phyloP scores from a whole-genome alignment of 2,329 filamentous ascomycete genomes.

The Macrophomina phaseolina region DNA sequence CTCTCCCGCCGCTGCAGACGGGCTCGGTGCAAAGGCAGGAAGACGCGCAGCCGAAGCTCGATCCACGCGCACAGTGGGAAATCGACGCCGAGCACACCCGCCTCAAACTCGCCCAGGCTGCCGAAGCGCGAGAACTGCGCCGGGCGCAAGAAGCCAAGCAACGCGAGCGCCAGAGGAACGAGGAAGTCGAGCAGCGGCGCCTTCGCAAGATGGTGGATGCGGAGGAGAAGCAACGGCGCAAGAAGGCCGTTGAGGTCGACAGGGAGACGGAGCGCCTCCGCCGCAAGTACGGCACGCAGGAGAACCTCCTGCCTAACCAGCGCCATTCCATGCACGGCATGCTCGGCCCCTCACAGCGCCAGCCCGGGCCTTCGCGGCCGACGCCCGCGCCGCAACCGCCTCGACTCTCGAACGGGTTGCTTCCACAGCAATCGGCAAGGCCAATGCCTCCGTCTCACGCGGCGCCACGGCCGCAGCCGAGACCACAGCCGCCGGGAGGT shows the following conservation, averaged over 20 bases:
- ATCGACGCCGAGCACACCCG: constrained; percentile 57
- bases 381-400: neutral
- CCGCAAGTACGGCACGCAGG: constrained; percentile 64
- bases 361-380: constrained; percentile 10
- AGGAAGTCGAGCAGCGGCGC: constrained; percentile 63
- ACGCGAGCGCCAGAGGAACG: constrained; percentile 61
- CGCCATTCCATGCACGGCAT: constrained; percentile 5
- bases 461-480: constrained; percentile 9
- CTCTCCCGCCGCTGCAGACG: constrained; percentile 39
- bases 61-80: constrained; percentile 60
- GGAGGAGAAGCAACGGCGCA: constrained; percentile 62
- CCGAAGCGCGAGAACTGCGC: constrained; percentile 12
- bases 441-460: constrained; percentile 6
- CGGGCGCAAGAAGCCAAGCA: constrained; percentile 52
- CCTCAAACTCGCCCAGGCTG: constrained; percentile 32
- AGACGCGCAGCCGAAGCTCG: constrained; percentile 47
- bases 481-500: constrained; percentile 35
- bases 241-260: constrained; percentile 61
- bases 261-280: constrained; percentile 78
- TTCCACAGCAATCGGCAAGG: neutral
- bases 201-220: constrained; percentile 70
- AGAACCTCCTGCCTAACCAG: constrained; percentile 6
- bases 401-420: constrained; percentile 10
- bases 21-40: constrained; percentile 31
- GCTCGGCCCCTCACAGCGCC: neutral